Evolutionary conservation across 2,329 filamentous ascomycete species (phyloP).

Genomic region (Dothidotthia symphoricarpi): DNA sequence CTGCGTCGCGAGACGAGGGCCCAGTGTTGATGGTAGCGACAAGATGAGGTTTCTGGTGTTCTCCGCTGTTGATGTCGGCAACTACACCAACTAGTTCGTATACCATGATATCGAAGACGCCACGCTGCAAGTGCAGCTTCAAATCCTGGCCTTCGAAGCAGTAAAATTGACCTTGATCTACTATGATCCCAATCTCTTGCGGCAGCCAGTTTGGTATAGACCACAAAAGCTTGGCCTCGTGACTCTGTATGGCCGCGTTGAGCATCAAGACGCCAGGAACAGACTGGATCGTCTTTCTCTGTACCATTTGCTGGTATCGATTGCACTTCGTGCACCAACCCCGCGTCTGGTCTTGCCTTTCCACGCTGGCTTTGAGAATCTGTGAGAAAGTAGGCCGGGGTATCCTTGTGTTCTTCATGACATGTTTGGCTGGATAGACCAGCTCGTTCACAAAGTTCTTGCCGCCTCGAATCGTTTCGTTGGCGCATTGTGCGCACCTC

Average conservation of each 20-base stretch:
- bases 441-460: conserved; percentile 83
- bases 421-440: conserved; percentile 67
- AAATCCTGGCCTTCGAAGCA: conserved; percentile 94
- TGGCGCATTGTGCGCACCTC: conserved; percentile 80
- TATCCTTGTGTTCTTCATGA: conserved; percentile 57
- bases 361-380: conserved; percentile 87
- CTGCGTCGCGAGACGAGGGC: conserved; percentile 61
- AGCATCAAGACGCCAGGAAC: conserved; percentile 85
- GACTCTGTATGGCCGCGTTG: conserved; percentile 71
- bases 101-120: conserved; percentile 76
- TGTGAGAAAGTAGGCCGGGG: conserved; percentile 70
- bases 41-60: conserved; percentile 84
- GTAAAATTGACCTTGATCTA: conserved; percentile 87
- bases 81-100: conserved; percentile 91
- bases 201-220: conserved; percentile 86
- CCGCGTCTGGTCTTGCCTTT: conserved; percentile 81
- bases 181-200: conserved; percentile 87
- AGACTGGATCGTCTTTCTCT: conserved; percentile 77
- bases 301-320: conserved; percentile 83
- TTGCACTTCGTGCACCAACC: conserved; percentile 94
- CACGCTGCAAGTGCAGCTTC: conserved; percentile 73
- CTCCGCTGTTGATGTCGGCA: conserved; percentile 81
- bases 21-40: conserved; percentile 86
- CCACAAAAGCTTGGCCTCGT: conserved; percentile 80
- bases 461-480: conserved; percentile 77